These are phyloP conservation scores for Phytophthora hybrid DNA, from an alignment of 352 stramenopile genomes.

Conservation along the genomic window DNA sequence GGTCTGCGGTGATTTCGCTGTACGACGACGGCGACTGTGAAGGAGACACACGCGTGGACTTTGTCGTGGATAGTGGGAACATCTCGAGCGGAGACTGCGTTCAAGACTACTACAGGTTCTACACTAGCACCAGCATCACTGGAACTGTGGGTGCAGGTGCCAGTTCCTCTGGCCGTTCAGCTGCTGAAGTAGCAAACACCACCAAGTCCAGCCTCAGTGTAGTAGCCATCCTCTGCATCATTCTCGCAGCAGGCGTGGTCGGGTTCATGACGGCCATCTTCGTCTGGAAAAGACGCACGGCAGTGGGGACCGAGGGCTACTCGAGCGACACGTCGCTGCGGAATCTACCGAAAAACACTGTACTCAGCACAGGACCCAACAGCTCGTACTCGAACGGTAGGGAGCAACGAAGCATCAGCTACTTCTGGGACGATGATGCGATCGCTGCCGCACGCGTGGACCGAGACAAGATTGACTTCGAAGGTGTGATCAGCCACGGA, in stretches of 20 bases:
- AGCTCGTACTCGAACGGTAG: slow-evolving; percentile 26
- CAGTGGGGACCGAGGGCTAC: not conserved
- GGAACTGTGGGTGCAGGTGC: not conserved
- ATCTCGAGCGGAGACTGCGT: slow-evolving; percentile 35
- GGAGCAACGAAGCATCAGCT: slow-evolving; percentile 39
- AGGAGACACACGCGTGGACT: slow-evolving; percentile 2
- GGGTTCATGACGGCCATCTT: slow-evolving; percentile 35
- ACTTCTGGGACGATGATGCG: slow-evolving; percentile 42
- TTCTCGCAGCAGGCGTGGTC: slow-evolving; percentile 20
- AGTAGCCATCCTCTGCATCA: slow-evolving; percentile 13
- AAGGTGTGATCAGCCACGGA: slow-evolving; percentile 31
- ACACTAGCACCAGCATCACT: slow-evolving; percentile 21
- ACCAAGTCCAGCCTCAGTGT: slow-evolving; percentile 1
- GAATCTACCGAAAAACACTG: slow-evolving; percentile 23
- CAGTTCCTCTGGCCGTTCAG: not conserved
- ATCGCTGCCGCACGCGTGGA: slow-evolving; percentile 36
- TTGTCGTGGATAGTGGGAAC: slow-evolving; percentile 28
- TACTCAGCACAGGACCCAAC: slow-evolving; percentile 25
- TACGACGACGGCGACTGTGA: slow-evolving; percentile 18
- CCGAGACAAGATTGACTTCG: slow-evolving; percentile 36
- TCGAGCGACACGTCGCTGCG: slow-evolving; percentile 15
- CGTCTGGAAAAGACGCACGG: slow-evolving; percentile 28
- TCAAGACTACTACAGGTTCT: slow-evolving; percentile 37
- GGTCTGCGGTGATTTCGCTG: slow-evolving; percentile 28
- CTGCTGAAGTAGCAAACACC: not conserved